Conservation (phyloP, 1,284 basidiomycete species). For the Fomitopsis pinicola region DNA sequence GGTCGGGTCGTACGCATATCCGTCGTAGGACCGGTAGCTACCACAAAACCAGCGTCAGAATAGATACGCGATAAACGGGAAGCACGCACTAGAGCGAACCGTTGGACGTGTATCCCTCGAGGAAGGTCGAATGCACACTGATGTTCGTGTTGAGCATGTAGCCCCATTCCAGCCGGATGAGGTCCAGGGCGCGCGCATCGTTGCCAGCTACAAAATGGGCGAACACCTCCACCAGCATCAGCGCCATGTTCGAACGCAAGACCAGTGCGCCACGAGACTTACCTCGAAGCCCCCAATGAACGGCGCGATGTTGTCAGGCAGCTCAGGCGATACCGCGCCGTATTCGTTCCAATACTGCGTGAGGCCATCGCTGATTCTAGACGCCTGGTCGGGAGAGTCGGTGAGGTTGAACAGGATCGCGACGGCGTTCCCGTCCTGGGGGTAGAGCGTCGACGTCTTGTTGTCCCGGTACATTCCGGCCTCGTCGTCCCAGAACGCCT, state of each 20-base stretch:
- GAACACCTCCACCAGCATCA: constrained; percentile 31
- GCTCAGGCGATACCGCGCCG: constrained; percentile 44
- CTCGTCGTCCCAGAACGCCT: constrained; percentile 37
- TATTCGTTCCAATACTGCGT: constrained; percentile 46
- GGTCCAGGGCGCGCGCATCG: constrained; percentile 44
- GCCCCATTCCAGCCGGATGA: constrained; percentile 46
- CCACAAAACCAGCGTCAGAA: not conserved
- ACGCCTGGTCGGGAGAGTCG: constrained; percentile 33
- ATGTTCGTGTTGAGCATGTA: constrained; percentile 51
- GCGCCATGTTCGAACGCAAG: not conserved
- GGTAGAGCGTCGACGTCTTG: constrained; percentile 37
- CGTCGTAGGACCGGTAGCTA: constrained; percentile 40
- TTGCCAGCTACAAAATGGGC: constrained; percentile 47
- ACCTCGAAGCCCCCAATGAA: constrained; percentile 51
- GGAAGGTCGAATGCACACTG: constrained; percentile 45
- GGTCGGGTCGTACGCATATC: constrained; percentile 44
- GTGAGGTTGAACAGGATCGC: constrained; percentile 48
- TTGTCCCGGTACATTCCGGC: constrained; percentile 48
- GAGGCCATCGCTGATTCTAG: constrained; percentile 39
- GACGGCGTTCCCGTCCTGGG: constrained; percentile 49
- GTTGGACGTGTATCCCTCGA: constrained; percentile 50
- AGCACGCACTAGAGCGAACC: constrained; percentile 40
- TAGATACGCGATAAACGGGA: not conserved
- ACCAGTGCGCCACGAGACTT: not conserved
- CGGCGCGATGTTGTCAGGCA: constrained; percentile 48